phyloP scores from a whole-genome alignment of 441 rosid genomes.

The Gossypium gossypioides region DNA sequence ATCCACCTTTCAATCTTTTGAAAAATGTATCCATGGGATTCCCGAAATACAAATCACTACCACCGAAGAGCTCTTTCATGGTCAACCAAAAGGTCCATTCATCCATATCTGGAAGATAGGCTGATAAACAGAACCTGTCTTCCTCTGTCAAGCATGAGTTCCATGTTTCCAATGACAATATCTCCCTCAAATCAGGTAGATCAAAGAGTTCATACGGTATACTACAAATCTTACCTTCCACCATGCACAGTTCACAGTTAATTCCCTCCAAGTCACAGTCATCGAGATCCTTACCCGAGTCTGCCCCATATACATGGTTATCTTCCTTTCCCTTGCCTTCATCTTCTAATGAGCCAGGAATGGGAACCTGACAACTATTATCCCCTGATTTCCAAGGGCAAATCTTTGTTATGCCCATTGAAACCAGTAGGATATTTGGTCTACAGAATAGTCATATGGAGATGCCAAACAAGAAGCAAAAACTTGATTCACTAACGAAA shows the following conservation, averaged over 20 bases:
- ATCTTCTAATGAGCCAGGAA: slow-evolving; percentile 6
- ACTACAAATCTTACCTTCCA: slow-evolving; percentile 43
- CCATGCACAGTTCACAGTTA: slow-evolving; percentile 42
- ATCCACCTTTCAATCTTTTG: slow-evolving; percentile 46
- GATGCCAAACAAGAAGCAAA: slow-evolving; percentile 7
- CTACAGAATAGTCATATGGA: slow-evolving; percentile 15
- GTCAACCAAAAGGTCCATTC: slow-evolving; percentile 38
- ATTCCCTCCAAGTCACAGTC: slow-evolving; percentile 27
- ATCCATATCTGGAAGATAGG: slow-evolving; percentile 61
- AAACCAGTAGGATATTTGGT: slow-evolving; percentile 1
- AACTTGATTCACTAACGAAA: slow-evolving; percentile 6
- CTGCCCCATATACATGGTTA: slow-evolving; percentile 20
- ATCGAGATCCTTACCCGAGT: slow-evolving; percentile 34
- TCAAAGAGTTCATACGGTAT: slow-evolving; percentile 57
- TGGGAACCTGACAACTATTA: slow-evolving; percentile 10
- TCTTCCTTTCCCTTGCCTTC: slow-evolving; percentile 23
- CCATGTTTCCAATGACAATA: slow-evolving; percentile 55
- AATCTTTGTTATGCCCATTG: slow-evolving; percentile 35
- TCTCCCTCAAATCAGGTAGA: slow-evolving; percentile 43
- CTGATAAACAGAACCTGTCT: slow-evolving; percentile 43
- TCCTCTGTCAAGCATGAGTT: slow-evolving; percentile 52
- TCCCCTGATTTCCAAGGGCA: slow-evolving; percentile 16
- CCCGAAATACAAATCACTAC: slow-evolving; percentile 42
- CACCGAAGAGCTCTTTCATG: slow-evolving; percentile 50
- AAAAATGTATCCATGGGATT: slow-evolving; percentile 44